Evolutionary conservation across 208 protist genomes (phyloP).

Genomic region (Leishmania amazonensis): DNA sequence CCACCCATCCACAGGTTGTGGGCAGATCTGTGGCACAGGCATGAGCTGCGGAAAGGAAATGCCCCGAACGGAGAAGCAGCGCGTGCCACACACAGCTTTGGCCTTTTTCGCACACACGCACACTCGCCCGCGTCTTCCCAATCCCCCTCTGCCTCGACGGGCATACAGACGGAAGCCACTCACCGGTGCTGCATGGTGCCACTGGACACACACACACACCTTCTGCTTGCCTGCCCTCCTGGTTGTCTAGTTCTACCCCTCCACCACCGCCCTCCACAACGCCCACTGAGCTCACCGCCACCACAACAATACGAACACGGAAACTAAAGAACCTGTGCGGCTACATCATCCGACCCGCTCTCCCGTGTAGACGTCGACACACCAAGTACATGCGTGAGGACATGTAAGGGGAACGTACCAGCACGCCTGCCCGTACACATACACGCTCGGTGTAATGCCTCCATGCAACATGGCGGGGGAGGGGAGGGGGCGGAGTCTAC

Average conservation of each 20-base stretch:
- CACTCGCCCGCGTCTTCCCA: not conserved
- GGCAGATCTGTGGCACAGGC: not conserved
- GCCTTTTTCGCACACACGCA: not conserved
- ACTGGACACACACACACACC: not conserved
- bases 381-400: not conserved
- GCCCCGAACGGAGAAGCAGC: not conserved
- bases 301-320: not conserved
- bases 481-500: constrained; percentile 10
- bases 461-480: not conserved
- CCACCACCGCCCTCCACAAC: not conserved
- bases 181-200: not conserved
- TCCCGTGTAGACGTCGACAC: not conserved
- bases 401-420: not conserved
- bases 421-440: not conserved
- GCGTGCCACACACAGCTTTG: not conserved
- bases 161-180: not conserved
- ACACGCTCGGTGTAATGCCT: not conserved
- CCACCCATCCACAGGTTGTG: not conserved
- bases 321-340: not conserved
- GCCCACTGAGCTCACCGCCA: not conserved
- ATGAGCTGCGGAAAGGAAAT: not conserved
- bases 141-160: not conserved
- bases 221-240: not conserved
- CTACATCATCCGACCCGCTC: not conserved
- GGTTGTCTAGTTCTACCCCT: not conserved